Evolutionary conservation across 2,329 filamentous ascomycete species (phyloP), one percentile per base, ranked within the genome.

Genomic region (Cryphonectria parasitica): DNA sequence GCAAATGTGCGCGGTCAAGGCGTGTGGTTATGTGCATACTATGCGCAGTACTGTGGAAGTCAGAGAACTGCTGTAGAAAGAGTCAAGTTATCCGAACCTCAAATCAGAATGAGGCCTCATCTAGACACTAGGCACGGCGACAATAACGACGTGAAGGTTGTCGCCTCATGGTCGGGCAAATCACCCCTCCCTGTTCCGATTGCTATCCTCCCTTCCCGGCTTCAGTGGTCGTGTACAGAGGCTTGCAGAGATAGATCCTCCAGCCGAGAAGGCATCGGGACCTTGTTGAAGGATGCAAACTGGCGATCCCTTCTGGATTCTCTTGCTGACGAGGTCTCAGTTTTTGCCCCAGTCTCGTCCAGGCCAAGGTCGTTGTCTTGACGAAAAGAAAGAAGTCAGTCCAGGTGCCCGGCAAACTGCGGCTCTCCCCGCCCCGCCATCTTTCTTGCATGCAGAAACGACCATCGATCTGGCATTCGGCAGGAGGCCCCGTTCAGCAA

Each of bases 361-460:
- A 62, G 60, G 34, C 60, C 60, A 41, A 41, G 60, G 19, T 39
- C 34, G 61, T 58, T 19, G 61, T 58, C 8, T 28, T 31, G 54
- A 43, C n/a, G 28, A 25, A n/a, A 13, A 34, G 34, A 39, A 6
- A 36, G 2, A 22, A 45, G 39, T 22, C 63, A 64, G 41, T 54
- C 64, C 64, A 54, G 31, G n/a, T 56, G 31, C 49, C 45, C 43
- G 64, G 64, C n/a, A 56, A 56, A 13, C n/a, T 66, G 64, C 22
- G 64, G 39, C 45, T 39, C 64, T 56, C 64, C 45, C 64, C 64
- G 67, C 31, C 60, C 45, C 60, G 60, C 65, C 65, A 67, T 67
- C 54, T 61, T 61, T 49, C 54, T 67, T 67, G 65, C 65, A 67
- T 67, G 54, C 66, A 68, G 66, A 68, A 34, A 64, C 36, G 41